Percentiles rank a stretch among this genome's conserved stretches.
phyloP scores from a whole-genome alignment of 2,329 filamentous ascomycete genomes.

The Trichoderma lentiforme region DNA sequence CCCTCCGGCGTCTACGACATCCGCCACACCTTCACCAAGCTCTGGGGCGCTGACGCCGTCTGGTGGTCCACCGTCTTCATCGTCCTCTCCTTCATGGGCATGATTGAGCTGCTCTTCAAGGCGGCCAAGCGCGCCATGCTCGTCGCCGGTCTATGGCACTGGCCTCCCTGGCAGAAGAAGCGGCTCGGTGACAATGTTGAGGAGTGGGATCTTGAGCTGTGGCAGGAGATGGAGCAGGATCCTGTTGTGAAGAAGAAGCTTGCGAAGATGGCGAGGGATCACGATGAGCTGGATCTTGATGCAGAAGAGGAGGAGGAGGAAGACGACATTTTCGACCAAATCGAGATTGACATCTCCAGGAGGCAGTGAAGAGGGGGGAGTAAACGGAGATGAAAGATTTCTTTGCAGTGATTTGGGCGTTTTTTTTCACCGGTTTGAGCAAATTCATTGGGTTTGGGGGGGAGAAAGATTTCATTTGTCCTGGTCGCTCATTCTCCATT shows the following conservation, averaged over 20 bases:
- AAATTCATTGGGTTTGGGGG: not conserved
- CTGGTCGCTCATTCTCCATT: not conserved
- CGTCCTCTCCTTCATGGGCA: conserved; percentile 56
- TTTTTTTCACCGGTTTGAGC: not conserved
- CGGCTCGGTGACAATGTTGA: conserved; percentile 39
- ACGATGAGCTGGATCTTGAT: conserved; percentile 23
- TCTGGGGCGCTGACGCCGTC: conserved; percentile 63
- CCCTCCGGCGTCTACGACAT: conserved; percentile 62
- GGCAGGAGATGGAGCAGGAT: conserved; percentile 58
- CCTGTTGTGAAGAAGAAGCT: conserved; percentile 42
- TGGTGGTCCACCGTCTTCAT: conserved; percentile 75
- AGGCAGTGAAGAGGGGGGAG: not conserved
- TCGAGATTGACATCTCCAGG: conserved; percentile 17
- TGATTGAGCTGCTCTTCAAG: conserved; percentile 63
- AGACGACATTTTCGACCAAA: conserved; percentile 15
- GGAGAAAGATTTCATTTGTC: not conserved
- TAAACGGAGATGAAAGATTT: not conserved
- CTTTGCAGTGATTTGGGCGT: not conserved
- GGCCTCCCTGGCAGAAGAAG: conserved; percentile 42
- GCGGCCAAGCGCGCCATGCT: conserved; percentile 45
- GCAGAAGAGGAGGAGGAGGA: conserved; percentile 22
- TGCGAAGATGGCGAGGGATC: conserved; percentile 38
- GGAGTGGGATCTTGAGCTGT: conserved; percentile 53
- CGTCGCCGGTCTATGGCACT: conserved; percentile 45
- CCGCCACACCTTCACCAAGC: conserved; percentile 59